phyloP scores from a whole-genome alignment of 257 asterid genomes.

The Rubia yunnanensis region DNA sequence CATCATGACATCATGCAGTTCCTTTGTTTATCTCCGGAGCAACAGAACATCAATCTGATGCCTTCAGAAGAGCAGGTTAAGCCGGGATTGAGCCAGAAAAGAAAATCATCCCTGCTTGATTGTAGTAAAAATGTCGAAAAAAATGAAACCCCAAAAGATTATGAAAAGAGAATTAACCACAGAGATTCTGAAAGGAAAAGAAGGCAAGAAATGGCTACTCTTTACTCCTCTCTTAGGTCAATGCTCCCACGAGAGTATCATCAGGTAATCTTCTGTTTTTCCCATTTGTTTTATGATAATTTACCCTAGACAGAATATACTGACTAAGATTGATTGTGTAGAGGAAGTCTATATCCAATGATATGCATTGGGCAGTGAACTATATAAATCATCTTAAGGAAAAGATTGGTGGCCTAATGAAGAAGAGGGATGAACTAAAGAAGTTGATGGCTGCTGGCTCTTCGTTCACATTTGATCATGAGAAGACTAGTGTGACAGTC shows the following conservation, averaged over 20 bases:
- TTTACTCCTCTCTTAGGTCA: conserved; percentile 38
- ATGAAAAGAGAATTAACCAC: conserved; percentile 27
- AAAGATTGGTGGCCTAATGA: conserved; percentile 14
- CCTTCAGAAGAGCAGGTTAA: not conserved
- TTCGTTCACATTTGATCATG: not conserved
- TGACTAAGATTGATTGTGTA: conserved; percentile 23
- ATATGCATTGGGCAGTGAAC: conserved; percentile 26
- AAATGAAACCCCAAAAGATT: not conserved
- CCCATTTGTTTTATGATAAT: not conserved
- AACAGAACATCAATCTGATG: not conserved
- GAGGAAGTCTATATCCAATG: conserved; percentile 34
- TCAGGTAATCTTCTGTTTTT: conserved; percentile 29
- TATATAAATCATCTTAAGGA: conserved; percentile 28
- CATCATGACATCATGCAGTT: conserved; percentile 6
- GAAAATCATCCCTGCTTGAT: not conserved
- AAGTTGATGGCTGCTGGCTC: not conserved
- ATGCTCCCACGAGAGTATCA: conserved; percentile 42
- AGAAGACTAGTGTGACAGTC: conserved; percentile 8
- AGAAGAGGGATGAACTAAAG: conserved; percentile 1
- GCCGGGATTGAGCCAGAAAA: not conserved
- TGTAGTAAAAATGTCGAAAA: not conserved
- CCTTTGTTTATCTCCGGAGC: not conserved
- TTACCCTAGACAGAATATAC: not conserved
- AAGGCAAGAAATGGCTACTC: conserved; percentile 49
- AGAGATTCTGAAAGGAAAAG: conserved; percentile 46